Evolutionary conservation across 192 early-diverging fungal species (phyloP).

Genomic region (Powellomyces hirtus): DNA sequence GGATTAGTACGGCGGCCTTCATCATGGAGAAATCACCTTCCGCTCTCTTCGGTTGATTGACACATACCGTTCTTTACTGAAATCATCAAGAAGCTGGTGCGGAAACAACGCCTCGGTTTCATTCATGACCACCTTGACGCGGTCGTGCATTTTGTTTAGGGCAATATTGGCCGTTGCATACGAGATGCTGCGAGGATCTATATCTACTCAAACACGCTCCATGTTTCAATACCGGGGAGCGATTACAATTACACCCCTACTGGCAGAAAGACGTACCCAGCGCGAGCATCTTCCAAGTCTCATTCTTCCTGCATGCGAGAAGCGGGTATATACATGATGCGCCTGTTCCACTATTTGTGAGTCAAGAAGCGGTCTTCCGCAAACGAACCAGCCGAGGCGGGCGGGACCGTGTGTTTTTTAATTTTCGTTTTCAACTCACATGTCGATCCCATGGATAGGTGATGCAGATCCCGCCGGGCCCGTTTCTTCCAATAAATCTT

Average conservation of each 20-base stretch:
- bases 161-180: conserved; percentile 66
- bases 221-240: too few relatives aligned
- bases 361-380: background rate
- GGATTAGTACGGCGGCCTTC: too few relatives aligned
- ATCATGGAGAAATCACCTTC: too few relatives aligned
- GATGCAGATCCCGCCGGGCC: background rate
- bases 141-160: conserved; percentile 54
- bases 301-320: conserved; percentile 60
- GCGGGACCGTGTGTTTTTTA: too few relatives aligned
- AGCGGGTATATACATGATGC: conserved; percentile 92
- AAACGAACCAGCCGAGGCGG: background rate
- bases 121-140: conserved; percentile 54
- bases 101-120: conserved; percentile 22
- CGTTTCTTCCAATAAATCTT: conserved; percentile 53
- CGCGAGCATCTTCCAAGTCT: conserved; percentile 66
- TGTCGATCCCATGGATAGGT: conserved; percentile 55
- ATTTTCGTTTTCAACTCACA: conserved; percentile 44
- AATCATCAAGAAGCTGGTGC: conserved; percentile 3
- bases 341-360: conserved; percentile 67
- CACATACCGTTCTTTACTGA: background rate
- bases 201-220: conserved; percentile 54
- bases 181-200: conserved; percentile 58
- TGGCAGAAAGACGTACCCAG: conserved; percentile 51
- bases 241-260: too few relatives aligned
- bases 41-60: too few relatives aligned